phyloP scores from a whole-genome alignment of 805 yeast genomes.

The Ogataea methanolica region DNA sequence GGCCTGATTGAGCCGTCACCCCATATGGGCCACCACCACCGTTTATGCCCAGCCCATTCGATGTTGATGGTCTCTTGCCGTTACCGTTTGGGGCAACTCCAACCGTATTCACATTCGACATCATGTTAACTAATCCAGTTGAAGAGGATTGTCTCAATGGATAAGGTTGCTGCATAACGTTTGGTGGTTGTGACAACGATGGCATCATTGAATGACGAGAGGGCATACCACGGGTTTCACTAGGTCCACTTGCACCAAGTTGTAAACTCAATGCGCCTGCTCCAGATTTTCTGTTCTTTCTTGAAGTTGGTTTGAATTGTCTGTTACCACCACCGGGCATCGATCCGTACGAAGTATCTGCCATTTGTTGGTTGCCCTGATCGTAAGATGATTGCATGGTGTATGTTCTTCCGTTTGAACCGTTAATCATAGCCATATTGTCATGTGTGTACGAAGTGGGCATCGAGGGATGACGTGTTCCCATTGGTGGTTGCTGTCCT shows the following conservation, averaged over 20 bases:
- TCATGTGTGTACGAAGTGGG: conserved; percentile 21
- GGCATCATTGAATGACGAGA: conserved; percentile 30
- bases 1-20: not conserved
- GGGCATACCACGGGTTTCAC: conserved; percentile 27
- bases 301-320: conserved; percentile 37
- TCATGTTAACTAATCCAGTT: conserved; percentile 5
- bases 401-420: conserved; percentile 12
- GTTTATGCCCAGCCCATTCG: conserved; percentile 21
- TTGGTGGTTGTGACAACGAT: conserved; percentile 8
- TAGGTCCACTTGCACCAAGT: conserved; percentile 8
- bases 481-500: conserved; percentile 7
- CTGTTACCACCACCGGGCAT: conserved; percentile 17
- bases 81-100: conserved; percentile 8
- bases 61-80: conserved; percentile 14
- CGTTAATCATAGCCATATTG: conserved; percentile 19
- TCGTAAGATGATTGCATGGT: conserved; percentile 12
- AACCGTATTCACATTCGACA: not conserved
- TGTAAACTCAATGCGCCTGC: conserved; percentile 24
- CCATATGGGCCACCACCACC: conserved; percentile 10
- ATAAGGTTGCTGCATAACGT: conserved; percentile 1
- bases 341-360: conserved; percentile 15
- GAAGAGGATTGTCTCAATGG: conserved; percentile 18
- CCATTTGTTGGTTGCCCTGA: not conserved
- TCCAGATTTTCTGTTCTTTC: conserved; percentile 42
- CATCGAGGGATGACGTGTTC: conserved; percentile 26